Percentiles rank a stretch among this genome's conserved stretches.
phyloP scores from a whole-genome alignment of 306 rosid genomes.

The Rubus idaeus region DNA sequence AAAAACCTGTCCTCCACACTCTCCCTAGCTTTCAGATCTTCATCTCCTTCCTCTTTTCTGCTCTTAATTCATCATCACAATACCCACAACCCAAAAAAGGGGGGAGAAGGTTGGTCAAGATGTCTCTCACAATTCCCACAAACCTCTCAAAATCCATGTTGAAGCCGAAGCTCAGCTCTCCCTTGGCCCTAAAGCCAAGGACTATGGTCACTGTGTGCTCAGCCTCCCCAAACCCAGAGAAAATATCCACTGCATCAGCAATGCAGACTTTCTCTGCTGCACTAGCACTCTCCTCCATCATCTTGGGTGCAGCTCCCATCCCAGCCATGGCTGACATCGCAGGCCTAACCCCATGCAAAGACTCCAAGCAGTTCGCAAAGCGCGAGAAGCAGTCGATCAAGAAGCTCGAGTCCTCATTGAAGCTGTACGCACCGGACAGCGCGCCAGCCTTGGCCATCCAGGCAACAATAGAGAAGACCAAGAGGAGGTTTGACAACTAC shows the following conservation, averaged over 20 bases:
- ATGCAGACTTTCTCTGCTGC: slow-evolving; percentile 88
- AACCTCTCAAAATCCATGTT: slow-evolving; percentile 69
- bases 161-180: slow-evolving; percentile 53
- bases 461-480: slow-evolving; percentile 81
- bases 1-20: slow-evolving; percentile 50
- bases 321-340: slow-evolving; percentile 91
- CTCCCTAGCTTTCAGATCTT: slow-evolving; percentile 16
- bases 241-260: slow-evolving; percentile 24
- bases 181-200: slow-evolving; percentile 32
- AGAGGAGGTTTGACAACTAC: slow-evolving; percentile 78
- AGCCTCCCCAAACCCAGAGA: slow-evolving; percentile 20
- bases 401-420: slow-evolving; percentile 74
- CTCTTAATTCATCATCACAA: slow-evolving; percentile 9
- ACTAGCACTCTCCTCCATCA: slow-evolving; percentile 83
- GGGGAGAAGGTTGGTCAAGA: slow-evolving; percentile 3
- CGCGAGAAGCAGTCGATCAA: slow-evolving; percentile 76
- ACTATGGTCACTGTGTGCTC: slow-evolving; percentile 22
- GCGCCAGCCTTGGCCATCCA: slow-evolving; percentile 91
- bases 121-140: slow-evolving; percentile 93
- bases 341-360: slow-evolving; percentile 92
- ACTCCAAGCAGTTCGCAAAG: slow-evolving; percentile 88
- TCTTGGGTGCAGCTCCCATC: slow-evolving; percentile 63
- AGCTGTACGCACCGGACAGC: slow-evolving; percentile 67
- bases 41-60: not conserved
- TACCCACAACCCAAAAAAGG: not conserved